Conservation (phyloP, 169 alveolate genomes). For the Cryptosporidium sp. region DNA sequence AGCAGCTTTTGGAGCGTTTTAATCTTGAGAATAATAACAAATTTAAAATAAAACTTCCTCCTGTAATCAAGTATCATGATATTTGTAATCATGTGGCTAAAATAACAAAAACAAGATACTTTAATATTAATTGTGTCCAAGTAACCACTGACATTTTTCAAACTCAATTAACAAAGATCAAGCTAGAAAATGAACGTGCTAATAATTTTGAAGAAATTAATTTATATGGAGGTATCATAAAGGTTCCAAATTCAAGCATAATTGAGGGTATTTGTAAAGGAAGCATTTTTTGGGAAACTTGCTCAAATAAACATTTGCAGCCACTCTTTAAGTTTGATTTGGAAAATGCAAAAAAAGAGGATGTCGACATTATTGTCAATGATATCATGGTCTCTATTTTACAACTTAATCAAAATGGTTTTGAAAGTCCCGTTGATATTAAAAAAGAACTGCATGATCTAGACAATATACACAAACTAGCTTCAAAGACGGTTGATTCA, state of each 20-base stretch:
- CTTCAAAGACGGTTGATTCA: conserved; percentile 31
- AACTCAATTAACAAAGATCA: conserved; percentile 22
- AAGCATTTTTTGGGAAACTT: conserved; percentile 73
- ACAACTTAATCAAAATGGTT: conserved; percentile 22
- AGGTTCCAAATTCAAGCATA: neutral
- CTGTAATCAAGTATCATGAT: conserved; percentile 32
- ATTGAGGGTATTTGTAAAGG: conserved; percentile 69
- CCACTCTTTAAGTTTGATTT: conserved; percentile 26
- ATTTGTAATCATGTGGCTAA: conserved; percentile 30
- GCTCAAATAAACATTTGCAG: conserved; percentile 24
- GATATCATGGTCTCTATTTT: conserved; percentile 54
- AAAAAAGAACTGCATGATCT: neutral
- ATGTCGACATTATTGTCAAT: conserved; percentile 45
- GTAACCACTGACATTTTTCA: conserved; percentile 48
- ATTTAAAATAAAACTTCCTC: conserved; percentile 34
- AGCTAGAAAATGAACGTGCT: neutral
- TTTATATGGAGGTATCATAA: conserved; percentile 13
- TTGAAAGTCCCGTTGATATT: neutral
- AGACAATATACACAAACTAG: conserved; percentile 16
- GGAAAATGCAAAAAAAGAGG: conserved; percentile 31
- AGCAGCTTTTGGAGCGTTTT: neutral
- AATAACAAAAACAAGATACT: conserved; percentile 54
- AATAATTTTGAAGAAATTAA: neutral
- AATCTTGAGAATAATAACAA: conserved; percentile 4
- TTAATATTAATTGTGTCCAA: conserved; percentile 58